A percentile compares a stretch with the other conserved stretches of the same genome.
Conservation (phyloP, 2,329 filamentous ascomycete genomes). For the Didymella sp. region DNA sequence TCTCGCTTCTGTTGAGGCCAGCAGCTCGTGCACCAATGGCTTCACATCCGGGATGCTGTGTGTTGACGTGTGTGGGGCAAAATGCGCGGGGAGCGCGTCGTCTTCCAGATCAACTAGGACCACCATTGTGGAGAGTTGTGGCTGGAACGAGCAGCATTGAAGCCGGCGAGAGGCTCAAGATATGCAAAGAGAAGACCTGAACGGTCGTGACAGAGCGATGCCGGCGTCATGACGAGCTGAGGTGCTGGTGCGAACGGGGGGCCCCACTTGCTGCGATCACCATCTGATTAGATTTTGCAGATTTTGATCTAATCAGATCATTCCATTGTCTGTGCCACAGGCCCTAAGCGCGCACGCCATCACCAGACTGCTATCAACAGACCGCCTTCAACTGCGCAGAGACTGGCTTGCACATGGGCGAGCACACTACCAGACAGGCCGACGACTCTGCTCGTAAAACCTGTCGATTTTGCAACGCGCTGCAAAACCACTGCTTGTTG, state of each 20-base stretch:
- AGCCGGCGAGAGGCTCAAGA: constrained; percentile 24
- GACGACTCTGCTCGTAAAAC: too few species aligned
- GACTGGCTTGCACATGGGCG: constrained; percentile 1
- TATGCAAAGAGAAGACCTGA: constrained; percentile 6
- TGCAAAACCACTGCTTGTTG: too few species aligned
- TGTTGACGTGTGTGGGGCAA: constrained; percentile 28
- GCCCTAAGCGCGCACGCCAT: constrained; percentile 2
- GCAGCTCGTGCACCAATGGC: constrained; percentile 38
- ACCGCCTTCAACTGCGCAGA: background rate
- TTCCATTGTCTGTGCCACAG: background rate
- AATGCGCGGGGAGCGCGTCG: constrained; percentile 38
- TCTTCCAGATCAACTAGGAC: constrained; percentile 55
- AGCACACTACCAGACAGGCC: too few species aligned
- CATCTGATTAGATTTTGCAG: constrained; percentile 15
- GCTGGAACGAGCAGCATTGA: constrained; percentile 36
- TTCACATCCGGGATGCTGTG: constrained; percentile 31
- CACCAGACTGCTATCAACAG: background rate
- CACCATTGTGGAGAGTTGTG: constrained; percentile 48
- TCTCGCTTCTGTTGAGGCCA: constrained; percentile 18
- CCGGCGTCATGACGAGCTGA: constrained; percentile 29
- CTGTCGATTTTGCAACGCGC: too few species aligned
- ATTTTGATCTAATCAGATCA: constrained; percentile 4
- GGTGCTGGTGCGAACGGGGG: constrained; percentile 1
- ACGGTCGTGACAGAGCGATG: constrained; percentile 23
- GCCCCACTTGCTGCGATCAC: constrained; percentile 4